Evolutionary conservation across 2,329 filamentous ascomycete genomes (phyloP).

Genomic region (Fusarium miscanthi): DNA sequence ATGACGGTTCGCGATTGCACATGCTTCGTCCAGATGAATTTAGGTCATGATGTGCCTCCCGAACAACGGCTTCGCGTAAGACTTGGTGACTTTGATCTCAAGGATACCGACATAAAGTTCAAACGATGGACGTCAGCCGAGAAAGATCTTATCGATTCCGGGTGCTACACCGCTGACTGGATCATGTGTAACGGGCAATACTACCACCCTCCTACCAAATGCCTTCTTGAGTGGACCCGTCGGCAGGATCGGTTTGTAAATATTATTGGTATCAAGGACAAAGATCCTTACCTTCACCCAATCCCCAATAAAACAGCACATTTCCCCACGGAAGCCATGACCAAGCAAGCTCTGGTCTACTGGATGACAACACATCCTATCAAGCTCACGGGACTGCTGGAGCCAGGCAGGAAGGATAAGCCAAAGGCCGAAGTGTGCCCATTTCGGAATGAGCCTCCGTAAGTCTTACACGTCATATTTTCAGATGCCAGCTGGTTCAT

Average conservation of each 20-base stretch:
- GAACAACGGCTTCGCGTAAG: slow-evolving; percentile 62
- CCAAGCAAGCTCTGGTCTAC: slow-evolving; percentile 22
- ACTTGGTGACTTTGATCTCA: slow-evolving; percentile 82
- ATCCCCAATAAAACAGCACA: slow-evolving; percentile 22
- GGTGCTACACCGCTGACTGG: slow-evolving; percentile 71
- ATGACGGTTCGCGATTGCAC: slow-evolving; percentile 88
- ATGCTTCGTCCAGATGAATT: slow-evolving; percentile 72
- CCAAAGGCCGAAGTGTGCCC: slow-evolving; percentile 41
- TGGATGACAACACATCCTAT: slow-evolving; percentile 37
- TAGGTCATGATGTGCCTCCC: slow-evolving; percentile 29
- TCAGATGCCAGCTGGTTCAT: slow-evolving; percentile 17
- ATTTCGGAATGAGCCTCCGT: slow-evolving; percentile 43
- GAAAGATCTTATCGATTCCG: slow-evolving; percentile 69
- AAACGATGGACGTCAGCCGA: slow-evolving; percentile 76
- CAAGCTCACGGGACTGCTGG: slow-evolving; percentile 40
- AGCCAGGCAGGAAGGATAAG: slow-evolving; percentile 40
- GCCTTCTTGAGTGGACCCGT: slow-evolving; percentile 48
- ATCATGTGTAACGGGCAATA: slow-evolving; percentile 49
- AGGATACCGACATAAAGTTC: slow-evolving; percentile 74
- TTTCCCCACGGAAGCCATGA: slow-evolving; percentile 26
- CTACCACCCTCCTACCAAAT: slow-evolving; percentile 53
- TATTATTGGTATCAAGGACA: slow-evolving; percentile 39
- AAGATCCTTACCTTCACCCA: slow-evolving; percentile 15
- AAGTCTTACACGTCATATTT: slow-evolving; percentile 37
- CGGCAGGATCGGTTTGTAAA: slow-evolving; percentile 31